phyloP scores from a whole-genome alignment of 2,329 filamentous ascomycete genomes.

The Aureobasidium melanogenum region DNA sequence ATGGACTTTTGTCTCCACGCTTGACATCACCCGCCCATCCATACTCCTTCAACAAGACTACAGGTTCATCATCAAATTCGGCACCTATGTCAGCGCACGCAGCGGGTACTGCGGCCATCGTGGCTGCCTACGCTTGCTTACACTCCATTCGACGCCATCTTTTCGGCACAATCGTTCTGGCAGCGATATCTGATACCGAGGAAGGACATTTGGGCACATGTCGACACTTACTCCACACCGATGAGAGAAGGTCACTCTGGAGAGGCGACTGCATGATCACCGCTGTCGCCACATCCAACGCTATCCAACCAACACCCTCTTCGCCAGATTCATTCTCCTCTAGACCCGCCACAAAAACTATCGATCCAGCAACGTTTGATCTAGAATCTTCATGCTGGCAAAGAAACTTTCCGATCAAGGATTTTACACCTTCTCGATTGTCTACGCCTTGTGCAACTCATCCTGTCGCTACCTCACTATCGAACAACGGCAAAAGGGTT shows the following conservation, averaged over 20 bases:
- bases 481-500: background rate
- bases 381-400: background rate
- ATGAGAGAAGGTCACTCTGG: background rate
- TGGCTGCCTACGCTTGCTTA: background rate
- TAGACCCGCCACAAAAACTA: background rate
- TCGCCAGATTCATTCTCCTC: background rate
- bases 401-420: background rate
- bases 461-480: background rate
- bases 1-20: background rate
- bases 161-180: background rate
- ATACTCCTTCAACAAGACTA: background rate
- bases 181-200: background rate
- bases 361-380: background rate
- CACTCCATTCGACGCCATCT: background rate
- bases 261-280: constrained; percentile 7
- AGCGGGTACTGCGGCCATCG: constrained; percentile 2
- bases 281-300: background rate
- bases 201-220: background rate
- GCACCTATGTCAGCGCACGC: background rate
- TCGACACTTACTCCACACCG: background rate
- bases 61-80: background rate
- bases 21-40: background rate
- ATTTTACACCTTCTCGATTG: background rate
- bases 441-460: background rate
- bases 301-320: too few relatives aligned